Base-by-base conservation (phyloP, 1,284 basidiomycete genomes). In the Austroboletus novae-zelandiae region DNA sequence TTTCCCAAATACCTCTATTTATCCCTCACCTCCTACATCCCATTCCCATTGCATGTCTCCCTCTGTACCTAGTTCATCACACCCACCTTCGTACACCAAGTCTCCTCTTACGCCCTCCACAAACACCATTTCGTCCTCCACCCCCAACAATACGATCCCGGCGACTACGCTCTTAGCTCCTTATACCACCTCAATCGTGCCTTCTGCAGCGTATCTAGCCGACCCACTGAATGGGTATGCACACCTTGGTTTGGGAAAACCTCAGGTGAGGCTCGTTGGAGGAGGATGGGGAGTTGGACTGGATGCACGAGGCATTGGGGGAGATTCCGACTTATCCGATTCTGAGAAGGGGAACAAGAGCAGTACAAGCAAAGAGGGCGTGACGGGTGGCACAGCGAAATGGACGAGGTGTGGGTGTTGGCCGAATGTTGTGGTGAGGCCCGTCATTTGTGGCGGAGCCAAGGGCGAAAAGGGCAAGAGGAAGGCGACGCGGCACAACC, bases 401-500 rank as follows among this genome's bases (percentile, higher is more conserved):
- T 98, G 90, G 67, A 84, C 88, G 0, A 74, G 95, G 40, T 89
- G 78, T 48, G 91, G 93, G 1, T 98, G 95, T 68, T 78, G 88
- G 57, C 94, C 94, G 9, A 98, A 98, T 61, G 91, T 88, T 0
- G 89, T 95, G 4, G 67, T 98, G 11, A 74, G 91, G 1, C 92
- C 93, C 0, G 76, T 94, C 30, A 66, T 94, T 17, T 85, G 88
- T 59, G 52, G 48, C 35, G 67, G 69, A 32, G 60, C 55, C 20
- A 65, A 62, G 48, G 54, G 35, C 25, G 44, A 25, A 5, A 46
- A 48, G 44, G 37, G 48, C 20, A 52, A 55, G 48, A 59, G 54
- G 37, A 52, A 45, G 25, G 37, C 39, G 50, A 55, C 50, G 58
- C 43, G 45, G 30, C 63, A 58, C 45, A 46, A 57, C 61, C 47